These are phyloP conservation scores for Penicillium sp. DNA, from an alignment of 2,329 filamentous ascomycete species.

Conservation along the genomic window DNA sequence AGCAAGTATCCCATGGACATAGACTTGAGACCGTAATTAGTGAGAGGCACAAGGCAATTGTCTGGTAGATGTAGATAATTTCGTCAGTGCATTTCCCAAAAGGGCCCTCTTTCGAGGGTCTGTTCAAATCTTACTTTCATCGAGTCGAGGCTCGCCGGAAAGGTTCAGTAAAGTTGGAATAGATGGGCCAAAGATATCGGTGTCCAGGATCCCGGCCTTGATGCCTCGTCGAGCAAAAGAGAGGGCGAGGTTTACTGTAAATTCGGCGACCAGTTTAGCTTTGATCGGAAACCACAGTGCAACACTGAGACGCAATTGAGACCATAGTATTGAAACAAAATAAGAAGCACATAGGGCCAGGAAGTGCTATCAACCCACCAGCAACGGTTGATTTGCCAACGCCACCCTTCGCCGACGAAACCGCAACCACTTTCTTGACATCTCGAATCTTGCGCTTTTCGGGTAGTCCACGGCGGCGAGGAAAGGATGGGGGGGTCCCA, in stretches of 20 bases:
- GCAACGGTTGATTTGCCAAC: constrained; percentile 95
- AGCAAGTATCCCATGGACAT: constrained; percentile 99
- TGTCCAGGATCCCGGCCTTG: constrained; percentile 83
- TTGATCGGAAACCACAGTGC: not conserved
- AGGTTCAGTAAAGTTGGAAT: constrained; percentile 88
- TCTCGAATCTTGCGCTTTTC: constrained; percentile 75
- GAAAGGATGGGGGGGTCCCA: constrained; percentile 64
- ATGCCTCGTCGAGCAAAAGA: constrained; percentile 80
- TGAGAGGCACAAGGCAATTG: constrained; percentile 72
- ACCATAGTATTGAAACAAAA: not conserved
- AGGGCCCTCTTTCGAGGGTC: not conserved
- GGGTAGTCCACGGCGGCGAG: constrained; percentile 75
- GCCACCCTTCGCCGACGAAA: constrained; percentile 96
- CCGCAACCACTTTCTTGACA: constrained; percentile 90
- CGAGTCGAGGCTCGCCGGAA: constrained; percentile 72
- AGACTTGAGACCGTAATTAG: constrained; percentile 92
- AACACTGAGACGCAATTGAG: not conserved
- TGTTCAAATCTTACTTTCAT: constrained; percentile 58
- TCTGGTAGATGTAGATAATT: constrained; percentile 23
- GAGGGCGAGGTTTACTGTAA: constrained; percentile 71
- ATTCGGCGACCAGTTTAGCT: constrained; percentile 2
- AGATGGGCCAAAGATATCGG: constrained; percentile 94
- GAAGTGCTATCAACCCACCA: constrained; percentile 48
- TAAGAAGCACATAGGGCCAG: not conserved
- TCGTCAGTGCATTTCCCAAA: not conserved